These are phyloP conservation scores for Coniochaeta prunicola DNA, from an alignment of 2,329 filamentous ascomycete species.

Conservation along the genomic window DNA sequence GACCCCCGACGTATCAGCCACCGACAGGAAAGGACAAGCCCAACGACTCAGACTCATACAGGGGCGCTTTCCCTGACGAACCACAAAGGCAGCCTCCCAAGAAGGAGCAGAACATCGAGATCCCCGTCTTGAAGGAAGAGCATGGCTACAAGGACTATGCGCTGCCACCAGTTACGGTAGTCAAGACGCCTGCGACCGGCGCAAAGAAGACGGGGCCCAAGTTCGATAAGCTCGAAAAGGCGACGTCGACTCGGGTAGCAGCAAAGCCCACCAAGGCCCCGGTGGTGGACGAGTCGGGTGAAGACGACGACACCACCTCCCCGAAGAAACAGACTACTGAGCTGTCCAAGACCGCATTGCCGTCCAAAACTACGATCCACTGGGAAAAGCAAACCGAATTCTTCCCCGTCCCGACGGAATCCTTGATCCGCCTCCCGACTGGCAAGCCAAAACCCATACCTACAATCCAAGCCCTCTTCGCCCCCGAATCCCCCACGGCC, in stretches of 20 bases:
- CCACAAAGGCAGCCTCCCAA: background rate
- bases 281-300: background rate
- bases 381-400: slow-evolving; percentile 71
- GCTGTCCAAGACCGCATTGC: background rate
- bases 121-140: background rate
- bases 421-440: slow-evolving; percentile 69
- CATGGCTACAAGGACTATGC: background rate
- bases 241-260: slow-evolving; percentile 11
- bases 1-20: background rate
- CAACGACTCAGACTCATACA: background rate
- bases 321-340: slow-evolving; percentile 6
- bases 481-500: slow-evolving; percentile 51
- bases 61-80: background rate
- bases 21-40: background rate
- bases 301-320: slow-evolving; percentile 13
- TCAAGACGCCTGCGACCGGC: background rate
- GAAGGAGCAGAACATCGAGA: background rate
- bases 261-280: slow-evolving; percentile 4
- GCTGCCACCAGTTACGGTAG: background rate
- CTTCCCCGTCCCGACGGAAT: slow-evolving; percentile 66
- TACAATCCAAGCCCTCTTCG: slow-evolving; percentile 68
- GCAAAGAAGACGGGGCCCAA: background rate
- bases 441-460: slow-evolving; percentile 64
- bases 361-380: slow-evolving; percentile 37
- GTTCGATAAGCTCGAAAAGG: slow-evolving; percentile 13